Percentiles rank a stretch among this genome's conserved stretches.
phyloP scores from a whole-genome alignment of 139 green algal genomes.

The Volvox africanus region DNA sequence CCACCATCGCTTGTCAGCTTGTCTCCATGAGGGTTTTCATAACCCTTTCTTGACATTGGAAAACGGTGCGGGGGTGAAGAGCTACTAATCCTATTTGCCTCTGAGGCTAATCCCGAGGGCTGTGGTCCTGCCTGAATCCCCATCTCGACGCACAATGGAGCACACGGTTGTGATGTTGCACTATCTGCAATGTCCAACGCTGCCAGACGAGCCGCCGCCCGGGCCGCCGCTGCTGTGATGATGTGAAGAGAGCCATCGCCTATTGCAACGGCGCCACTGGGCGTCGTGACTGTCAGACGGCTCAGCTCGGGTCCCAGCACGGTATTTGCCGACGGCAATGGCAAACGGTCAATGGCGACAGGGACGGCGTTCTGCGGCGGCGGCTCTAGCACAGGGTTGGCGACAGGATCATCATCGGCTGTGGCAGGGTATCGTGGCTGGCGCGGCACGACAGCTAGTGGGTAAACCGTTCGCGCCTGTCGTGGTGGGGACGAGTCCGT shows the following conservation, averaged over 20 bases:
- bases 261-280: too few species aligned
- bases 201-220: background rate
- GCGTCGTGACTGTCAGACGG: background rate
- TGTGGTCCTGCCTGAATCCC: background rate
- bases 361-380: too few species aligned
- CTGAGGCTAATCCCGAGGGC: background rate
- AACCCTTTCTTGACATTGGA: background rate
- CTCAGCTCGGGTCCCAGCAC: background rate
- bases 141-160: background rate
- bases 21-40: too few species aligned
- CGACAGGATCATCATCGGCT: background rate
- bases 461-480: background rate
- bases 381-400: background rate
- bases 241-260: background rate
- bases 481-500: background rate
- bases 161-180: background rate
- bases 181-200: constrained; percentile 13
- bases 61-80: background rate
- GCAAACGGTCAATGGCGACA: background rate
- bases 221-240: constrained; percentile 13
- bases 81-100: background rate
- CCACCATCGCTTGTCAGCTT: too few species aligned
- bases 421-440: constrained; percentile 2
- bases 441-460: background rate
- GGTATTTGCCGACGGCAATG: background rate